Evolutionary conservation across 2,329 filamentous ascomycete species (phyloP), one percentile per base, ranked within the genome.

Genomic region (Botrytis byssoidea): DNA sequence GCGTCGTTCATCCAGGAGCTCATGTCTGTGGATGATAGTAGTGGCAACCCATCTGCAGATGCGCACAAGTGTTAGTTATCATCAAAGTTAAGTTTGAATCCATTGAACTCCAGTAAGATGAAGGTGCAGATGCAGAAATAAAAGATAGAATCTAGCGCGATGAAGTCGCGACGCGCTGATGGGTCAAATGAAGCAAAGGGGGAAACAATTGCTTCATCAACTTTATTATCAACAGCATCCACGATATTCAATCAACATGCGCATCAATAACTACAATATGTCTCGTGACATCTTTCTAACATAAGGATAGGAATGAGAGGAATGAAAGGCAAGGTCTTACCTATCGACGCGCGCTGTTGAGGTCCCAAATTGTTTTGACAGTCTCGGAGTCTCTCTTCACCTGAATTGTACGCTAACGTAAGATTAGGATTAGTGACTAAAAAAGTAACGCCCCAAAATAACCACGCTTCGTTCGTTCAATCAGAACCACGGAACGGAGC

Each of bases 1-100:
- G 89, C 85, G 83, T 92, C 89, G 84, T 91, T 91, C 86, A 91
- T 90, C 90, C 89, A 91, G 85, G 89, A 88, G 86, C 87, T 91
- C 89, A 91, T 91, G 85, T 87, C 87, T 84, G 83, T 83, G 82
- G 81, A 80, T 81, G 82, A 84, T 82, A 82, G 82, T 69, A 74
- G 75, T 76, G 73, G 78, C 78, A 76, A 79, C 79, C 80, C 81
- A 82, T 82, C 80, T 82, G 77, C 76, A 73, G 74, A 67, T 64
- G 75, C 74, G 76, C 76, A 71, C 74, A 73, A 64, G 74, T 59
- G 80, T 82, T 75, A 82, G 80, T 78, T 74, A 77, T 76, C 70
- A 65, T 74, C 74, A 75, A 72, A 72, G 51, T 69, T 14, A 61
- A 69, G 64, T 69, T 68, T 48, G 66, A 35, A 72, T 72, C 42